Evolutionary conservation across 2,329 filamentous ascomycete genomes (phyloP), one percentile per base, ranked within the genome.

Genomic region (Cryoendolithus antarcticus): DNA sequence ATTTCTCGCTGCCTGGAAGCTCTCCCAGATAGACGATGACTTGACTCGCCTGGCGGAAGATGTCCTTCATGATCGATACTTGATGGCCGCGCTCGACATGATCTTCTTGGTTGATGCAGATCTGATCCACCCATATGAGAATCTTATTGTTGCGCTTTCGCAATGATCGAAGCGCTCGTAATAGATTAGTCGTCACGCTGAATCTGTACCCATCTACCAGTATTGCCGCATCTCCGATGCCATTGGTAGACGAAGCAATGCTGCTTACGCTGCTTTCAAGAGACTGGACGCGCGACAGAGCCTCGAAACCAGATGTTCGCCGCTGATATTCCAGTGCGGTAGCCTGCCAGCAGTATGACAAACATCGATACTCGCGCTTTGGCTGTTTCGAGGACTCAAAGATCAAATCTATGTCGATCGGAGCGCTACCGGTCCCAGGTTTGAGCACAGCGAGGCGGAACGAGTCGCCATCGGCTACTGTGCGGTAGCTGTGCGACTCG

Each of bases 41-140:
- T 34, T 36, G 35, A 13, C 24, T 42, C 6, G 51, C 49, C 11
- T 34, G 38, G 27, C 39, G 46, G 48, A 56, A 62, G 31, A 62
- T 57, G 3, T 54, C 37, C 8, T 55, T 50, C 57, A 62, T 62
- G 24, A 61, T 54, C 4, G 46, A 48, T 4, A 62, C 55, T 42
- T 61, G 59, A 12, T 53, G 44, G 4, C 43, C 48, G 12, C 54
- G 53, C 33, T 62, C 58, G 4, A 37, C 33, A 13, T 46, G 33
- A 41, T 60, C 51, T 1, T 44, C 36, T 39, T 61, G 58, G 29
- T 62, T 56, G 35, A 62, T 61, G 21, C 39, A 40, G 11, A 43
- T 40, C 24, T 43, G 41, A 29, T 43, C 41, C 19, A 47, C 47
- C 56, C 58, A 62, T 11, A 60, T 48, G 11, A 53, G 40, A 2